These are phyloP conservation scores for Gnetum montanum DNA, from an alignment of 75 land plant genomes.

Conservation along the genomic window DNA sequence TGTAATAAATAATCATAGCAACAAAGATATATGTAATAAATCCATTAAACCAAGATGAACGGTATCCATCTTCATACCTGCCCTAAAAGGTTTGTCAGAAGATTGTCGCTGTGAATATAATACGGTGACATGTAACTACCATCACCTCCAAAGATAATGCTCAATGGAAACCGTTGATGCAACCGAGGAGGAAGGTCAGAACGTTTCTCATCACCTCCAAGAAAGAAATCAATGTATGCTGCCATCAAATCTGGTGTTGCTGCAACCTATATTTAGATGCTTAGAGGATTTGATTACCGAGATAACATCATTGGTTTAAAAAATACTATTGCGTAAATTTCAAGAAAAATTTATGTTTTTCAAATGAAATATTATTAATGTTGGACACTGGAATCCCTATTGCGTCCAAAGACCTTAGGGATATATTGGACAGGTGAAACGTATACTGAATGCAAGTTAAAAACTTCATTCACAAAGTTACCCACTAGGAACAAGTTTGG, in stretches of 20 bases:
- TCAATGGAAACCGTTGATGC: constrained; percentile 74
- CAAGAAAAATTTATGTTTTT: no score
- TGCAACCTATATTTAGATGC: constrained; percentile 53
- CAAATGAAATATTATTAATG: no score
- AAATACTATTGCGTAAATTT: no score
- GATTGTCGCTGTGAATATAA: constrained; percentile 75
- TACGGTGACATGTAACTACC: constrained; percentile 95
- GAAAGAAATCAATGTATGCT: constrained; percentile 89
- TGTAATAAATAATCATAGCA: no score
- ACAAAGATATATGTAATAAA: no score
- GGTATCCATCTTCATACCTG: constrained; percentile 79
- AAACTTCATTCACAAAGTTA: no score
- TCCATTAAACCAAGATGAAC: not conserved
- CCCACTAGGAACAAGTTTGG: no score
- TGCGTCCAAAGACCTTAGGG: no score
- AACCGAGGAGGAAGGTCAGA: constrained; percentile 62
- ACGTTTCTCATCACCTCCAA: constrained; percentile 94
- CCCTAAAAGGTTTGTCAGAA: constrained; percentile 69
- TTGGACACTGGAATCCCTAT: no score
- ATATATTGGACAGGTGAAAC: no score
- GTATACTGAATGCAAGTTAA: no score
- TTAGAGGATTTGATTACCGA: not conserved
- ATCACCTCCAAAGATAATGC: constrained; percentile 89
- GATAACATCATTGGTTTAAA: no score
- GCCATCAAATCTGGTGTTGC: constrained; percentile 86